Evolutionary conservation across 2,329 filamentous ascomycete species (phyloP), one percentile per base, ranked within the genome.

Genomic region (Calonectria naviculata): DNA sequence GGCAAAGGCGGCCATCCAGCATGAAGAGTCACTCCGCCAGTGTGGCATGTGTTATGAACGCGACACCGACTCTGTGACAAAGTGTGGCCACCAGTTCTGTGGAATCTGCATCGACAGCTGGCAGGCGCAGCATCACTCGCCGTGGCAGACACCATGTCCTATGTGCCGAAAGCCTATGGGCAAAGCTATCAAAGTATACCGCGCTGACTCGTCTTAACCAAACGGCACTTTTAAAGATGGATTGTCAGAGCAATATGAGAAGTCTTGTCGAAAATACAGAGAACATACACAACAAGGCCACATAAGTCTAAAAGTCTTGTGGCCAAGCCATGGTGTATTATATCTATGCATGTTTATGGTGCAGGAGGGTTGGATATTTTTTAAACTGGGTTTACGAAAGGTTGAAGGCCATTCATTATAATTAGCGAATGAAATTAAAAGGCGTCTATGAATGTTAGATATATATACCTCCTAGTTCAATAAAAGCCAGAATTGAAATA

Each of bases 11-110:
- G n/a, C 54, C 3, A 31, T 67, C 5, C 61, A 63, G n/a, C 54
- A 38, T 8, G 56, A 66, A 26, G 61, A 66, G 67, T 24, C 46
- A 1, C 19, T 54, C 8, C 61, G 67, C 6, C 67, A 70, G 46
- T 70, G 68, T 29, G 47, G 63, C 19, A 70, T 70, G 68, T 70
- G 68, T 46, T 70, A 70, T 7, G 68, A 70, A 21, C 58, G 49
- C 17, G n/a, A n/a, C 4, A 56, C 38, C 24, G 56, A 70, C 15
- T 58, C 63, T 6, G 63, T 63, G 21, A 63, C 68, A 3, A 62
- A 63, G 21, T 70, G 68, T 38, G 68, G 68, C n/a, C 68, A 70
- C 46, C 46, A 56, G 10, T 70, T 70, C 38, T 70, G 68, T 56
- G 38, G 54, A 9, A 24, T 7, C 4, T 70, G 68, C 41, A 42